Evolutionary conservation across 352 stramenopile genomes (phyloP).

Genomic region (Pythium guiyangense): DNA sequence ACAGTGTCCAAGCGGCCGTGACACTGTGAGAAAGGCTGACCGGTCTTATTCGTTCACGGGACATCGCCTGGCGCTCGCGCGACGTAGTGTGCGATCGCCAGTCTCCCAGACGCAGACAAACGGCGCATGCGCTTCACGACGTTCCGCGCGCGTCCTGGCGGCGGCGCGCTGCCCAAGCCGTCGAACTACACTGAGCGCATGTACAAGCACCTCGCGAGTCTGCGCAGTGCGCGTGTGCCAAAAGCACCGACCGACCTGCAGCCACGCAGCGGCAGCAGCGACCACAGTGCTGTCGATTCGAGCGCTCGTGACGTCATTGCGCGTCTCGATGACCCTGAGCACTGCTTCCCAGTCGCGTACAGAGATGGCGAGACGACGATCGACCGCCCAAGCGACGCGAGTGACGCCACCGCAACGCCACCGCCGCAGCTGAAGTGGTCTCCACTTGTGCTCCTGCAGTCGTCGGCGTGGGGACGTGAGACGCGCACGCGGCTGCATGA

Average conservation of each 20-base stretch:
- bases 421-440: not conserved
- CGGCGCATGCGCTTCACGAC: not conserved
- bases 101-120: too few relatives aligned
- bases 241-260: not conserved
- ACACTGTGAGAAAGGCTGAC: too few relatives aligned
- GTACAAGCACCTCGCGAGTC: slow-evolving; percentile 4
- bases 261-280: not conserved
- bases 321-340: too few relatives aligned
- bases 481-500: slow-evolving; percentile 6
- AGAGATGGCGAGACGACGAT: too few relatives aligned
- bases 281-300: not conserved
- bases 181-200: slow-evolving; percentile 6
- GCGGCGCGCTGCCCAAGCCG: not conserved
- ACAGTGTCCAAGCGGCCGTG: too few relatives aligned
- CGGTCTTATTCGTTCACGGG: too few relatives aligned
- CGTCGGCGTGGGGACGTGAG: not conserved
- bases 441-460: not conserved
- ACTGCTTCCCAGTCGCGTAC: too few relatives aligned
- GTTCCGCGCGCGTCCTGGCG: not conserved
- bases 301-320: not conserved
- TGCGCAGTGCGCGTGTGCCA: not conserved
- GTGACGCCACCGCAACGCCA: not conserved
- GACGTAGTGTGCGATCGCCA: too few relatives aligned
- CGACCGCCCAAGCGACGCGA: too few relatives aligned
- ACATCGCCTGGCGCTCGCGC: too few relatives aligned